These are phyloP conservation scores for Saccharomycopsis hybrid DNA, from an alignment of 1,139 yeast species.

Conservation along the genomic window DNA sequence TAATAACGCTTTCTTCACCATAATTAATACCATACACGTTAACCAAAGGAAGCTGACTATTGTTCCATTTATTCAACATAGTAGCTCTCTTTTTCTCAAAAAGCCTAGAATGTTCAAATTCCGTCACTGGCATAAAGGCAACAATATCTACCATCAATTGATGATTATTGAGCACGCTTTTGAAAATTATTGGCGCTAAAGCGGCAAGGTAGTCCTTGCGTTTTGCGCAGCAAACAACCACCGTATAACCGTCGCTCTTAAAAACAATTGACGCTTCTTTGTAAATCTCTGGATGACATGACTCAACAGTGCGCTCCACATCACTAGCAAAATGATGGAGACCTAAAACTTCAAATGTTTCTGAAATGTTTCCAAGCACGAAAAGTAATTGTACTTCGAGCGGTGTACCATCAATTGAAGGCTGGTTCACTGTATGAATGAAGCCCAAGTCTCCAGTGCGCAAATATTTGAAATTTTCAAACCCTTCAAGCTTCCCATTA, in stretches of 20 bases:
- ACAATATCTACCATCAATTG: constrained; percentile 83
- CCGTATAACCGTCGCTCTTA: constrained; percentile 75
- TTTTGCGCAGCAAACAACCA: constrained; percentile 70
- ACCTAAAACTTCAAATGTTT: constrained; percentile 88
- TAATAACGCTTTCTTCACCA: constrained; percentile 61
- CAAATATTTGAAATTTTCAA: constrained; percentile 56
- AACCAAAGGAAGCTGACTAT: constrained; percentile 35
- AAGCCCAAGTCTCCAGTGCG: constrained; percentile 96
- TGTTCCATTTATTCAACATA: constrained; percentile 50
- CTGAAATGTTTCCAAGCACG: constrained; percentile 79
- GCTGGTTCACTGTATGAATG: constrained; percentile 59
- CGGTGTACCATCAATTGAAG: constrained; percentile 36
- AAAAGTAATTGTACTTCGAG: constrained; percentile 73
- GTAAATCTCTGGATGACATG: constrained; percentile 52
- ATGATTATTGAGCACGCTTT: constrained; percentile 72
- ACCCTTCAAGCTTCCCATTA: constrained; percentile 42
- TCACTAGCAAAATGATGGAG: constrained; percentile 86
- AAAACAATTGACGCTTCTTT: constrained; percentile 63
- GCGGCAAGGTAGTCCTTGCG: constrained; percentile 51
- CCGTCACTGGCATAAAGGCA: constrained; percentile 64
- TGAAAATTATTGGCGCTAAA: constrained; percentile 76
- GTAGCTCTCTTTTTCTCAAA: constrained; percentile 74
- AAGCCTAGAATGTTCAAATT: constrained; percentile 60
- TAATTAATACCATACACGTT: constrained; percentile 48
- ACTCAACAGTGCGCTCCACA: constrained; percentile 69